phyloP scores from a whole-genome alignment of 495 filamentous ascomycete genomes.

The Bacidia rubella region DNA sequence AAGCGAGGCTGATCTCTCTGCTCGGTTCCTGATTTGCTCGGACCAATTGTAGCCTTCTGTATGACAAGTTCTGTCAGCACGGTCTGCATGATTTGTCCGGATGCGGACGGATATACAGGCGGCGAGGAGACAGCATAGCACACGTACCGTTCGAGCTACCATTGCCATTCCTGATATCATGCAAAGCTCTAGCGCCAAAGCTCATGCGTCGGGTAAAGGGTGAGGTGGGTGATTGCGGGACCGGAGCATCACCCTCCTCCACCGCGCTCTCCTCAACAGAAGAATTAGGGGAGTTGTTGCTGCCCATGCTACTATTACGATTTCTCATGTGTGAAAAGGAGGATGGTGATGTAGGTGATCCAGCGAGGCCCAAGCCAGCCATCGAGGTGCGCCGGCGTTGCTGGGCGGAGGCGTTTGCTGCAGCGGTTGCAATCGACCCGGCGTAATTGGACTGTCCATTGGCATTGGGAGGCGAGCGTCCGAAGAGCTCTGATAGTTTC shows the following conservation, averaged over 20 bases:
- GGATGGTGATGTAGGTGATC: constrained; percentile 52
- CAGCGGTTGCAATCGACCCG: constrained; percentile 52
- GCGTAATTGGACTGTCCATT: constrained; percentile 34
- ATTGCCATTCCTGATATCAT: constrained; percentile 46
- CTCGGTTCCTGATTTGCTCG: constrained; percentile 79
- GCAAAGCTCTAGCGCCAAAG: constrained; percentile 77
- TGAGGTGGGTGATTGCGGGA: constrained; percentile 42
- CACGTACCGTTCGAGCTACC: constrained; percentile 27
- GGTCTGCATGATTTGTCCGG: not conserved
- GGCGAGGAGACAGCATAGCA: too few species aligned
- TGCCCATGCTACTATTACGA: constrained; percentile 60
- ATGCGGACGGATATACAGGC: too few species aligned
- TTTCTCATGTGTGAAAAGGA: constrained; percentile 40
- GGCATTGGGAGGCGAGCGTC: constrained; percentile 23
- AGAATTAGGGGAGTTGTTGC: constrained; percentile 56
- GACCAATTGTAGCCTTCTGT: constrained; percentile 82
- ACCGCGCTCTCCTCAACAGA: constrained; percentile 76
- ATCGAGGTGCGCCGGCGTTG: constrained; percentile 79
- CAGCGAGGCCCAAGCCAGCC: constrained; percentile 70
- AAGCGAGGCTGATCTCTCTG: constrained; percentile 63
- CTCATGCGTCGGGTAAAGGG: constrained; percentile 81
- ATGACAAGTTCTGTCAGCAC: not conserved
- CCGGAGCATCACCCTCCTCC: constrained; percentile 54
- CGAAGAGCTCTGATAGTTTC: constrained; percentile 34
- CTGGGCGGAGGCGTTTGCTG: constrained; percentile 45